Evolutionary conservation across 2,329 filamentous ascomycete genomes (phyloP), one percentile per base, ranked within the genome.

Genomic region (Mollisiaceae sp.): DNA sequence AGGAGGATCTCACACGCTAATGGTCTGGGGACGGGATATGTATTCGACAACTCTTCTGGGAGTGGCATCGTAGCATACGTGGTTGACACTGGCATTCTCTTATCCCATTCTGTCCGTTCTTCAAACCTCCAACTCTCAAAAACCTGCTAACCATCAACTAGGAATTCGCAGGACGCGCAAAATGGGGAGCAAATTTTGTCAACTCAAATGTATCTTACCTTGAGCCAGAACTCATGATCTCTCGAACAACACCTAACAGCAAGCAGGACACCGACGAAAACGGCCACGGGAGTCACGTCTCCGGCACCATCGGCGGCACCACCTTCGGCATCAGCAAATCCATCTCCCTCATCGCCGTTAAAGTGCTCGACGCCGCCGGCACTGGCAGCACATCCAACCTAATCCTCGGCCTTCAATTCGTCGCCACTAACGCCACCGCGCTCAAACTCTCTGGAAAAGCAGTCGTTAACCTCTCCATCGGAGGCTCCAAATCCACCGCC

Each of bases 391-490:
- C 81, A 75, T 81, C 82, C 20, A 67, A 65, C 62, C 80, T 90
- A 60, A 81, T 91, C 58, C 76, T 80, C n/a, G 88, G 87, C 67
- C 82, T 90, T 72, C 77, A 64, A 74, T 81, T 69, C 75, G 78
- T 79, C 41, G 73, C 74, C 24, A 66, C 69, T 15, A 71, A 77
- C 22, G 64, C 68, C 54, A 68, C 80, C 69, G 74, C 50, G 62
- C 75, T 41, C 78, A 77, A 67, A 2, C 60, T 71, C 20, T 20
- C 62, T 3, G 64, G 66, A 36, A 79, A 78, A 41, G 75, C 83
- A 20, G 83, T 86, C 8, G 80, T 85, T 67, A 85, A 82, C 84
- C 86, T 79, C 72, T 86, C 77, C 15, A 81, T 83, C 2, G 84
- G 83, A 5, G 83, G 82, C 0, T 67, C 74, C 24, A 76, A 75